Evolutionary conservation across 306 rosid genomes (phyloP).

Genomic region (Prinsepia uniflora): DNA sequence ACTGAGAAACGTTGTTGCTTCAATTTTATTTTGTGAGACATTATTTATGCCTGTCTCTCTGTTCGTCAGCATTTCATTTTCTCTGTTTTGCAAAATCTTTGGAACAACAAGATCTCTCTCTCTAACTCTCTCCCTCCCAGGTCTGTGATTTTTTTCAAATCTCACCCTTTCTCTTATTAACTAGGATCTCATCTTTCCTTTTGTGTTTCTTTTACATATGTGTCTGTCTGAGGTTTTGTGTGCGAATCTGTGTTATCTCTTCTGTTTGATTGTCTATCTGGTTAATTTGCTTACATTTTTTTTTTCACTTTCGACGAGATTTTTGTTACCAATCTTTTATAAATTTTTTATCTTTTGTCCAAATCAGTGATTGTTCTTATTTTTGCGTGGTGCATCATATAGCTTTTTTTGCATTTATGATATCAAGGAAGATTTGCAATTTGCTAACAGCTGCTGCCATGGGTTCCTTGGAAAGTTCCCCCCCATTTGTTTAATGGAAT

Average conservation of each 20-base stretch:
- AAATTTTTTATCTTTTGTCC: background rate
- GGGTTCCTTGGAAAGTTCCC: background rate
- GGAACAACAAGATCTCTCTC: conserved; percentile 5
- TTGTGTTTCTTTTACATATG: background rate
- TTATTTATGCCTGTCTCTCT: too few relatives aligned
- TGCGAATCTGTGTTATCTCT: too few relatives aligned
- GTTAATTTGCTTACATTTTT: too few relatives aligned
- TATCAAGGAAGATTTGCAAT: conserved; percentile 2
- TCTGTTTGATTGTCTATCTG: background rate
- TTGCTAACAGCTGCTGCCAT: background rate
- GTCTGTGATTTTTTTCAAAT: background rate
- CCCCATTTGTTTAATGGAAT: background rate
- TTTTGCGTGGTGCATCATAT: background rate
- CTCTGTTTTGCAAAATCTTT: background rate
- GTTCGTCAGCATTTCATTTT: conserved; percentile 11
- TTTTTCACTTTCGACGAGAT: too few relatives aligned
- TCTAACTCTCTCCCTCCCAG: background rate
- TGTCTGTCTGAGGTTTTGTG: background rate
- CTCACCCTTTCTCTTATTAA: background rate
- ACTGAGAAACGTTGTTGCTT: background rate
- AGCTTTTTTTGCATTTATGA: background rate
- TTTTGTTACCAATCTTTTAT: background rate
- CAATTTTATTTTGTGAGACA: background rate
- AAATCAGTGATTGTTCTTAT: background rate
- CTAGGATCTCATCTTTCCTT: background rate